A percentile compares a stretch with the other conserved stretches of the same genome.
phyloP scores from a whole-genome alignment of 345 rosid genomes.

The Arabidopsis suecica region DNA sequence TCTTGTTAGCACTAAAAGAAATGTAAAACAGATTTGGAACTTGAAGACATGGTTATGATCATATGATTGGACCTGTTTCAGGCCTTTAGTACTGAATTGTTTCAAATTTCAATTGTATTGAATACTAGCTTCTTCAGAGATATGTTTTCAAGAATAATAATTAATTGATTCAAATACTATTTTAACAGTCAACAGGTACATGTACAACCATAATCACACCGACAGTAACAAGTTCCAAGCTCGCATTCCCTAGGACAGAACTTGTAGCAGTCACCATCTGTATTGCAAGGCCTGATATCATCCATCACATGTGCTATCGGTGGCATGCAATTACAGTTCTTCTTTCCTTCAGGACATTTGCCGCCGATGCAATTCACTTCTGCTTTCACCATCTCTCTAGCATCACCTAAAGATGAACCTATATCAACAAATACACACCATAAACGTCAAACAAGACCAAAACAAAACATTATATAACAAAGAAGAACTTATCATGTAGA shows the following conservation, averaged over 20 bases:
- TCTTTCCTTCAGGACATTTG: slow-evolving; percentile 7
- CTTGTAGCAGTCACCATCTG: neutral
- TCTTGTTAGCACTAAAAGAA: slow-evolving; percentile 37
- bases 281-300: neutral
- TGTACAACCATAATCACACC: slow-evolving; percentile 8
- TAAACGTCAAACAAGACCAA: slow-evolving; percentile 14
- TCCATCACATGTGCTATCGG: neutral
- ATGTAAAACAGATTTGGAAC: slow-evolving; percentile 23
- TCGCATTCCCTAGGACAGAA: slow-evolving; percentile 16
- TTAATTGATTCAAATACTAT: slow-evolving; percentile 2
- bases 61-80: slow-evolving; percentile 15
- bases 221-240: slow-evolving; percentile 7
- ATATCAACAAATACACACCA: slow-evolving; percentile 26
- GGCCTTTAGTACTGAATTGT: neutral
- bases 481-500: neutral
- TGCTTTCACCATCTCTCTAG: slow-evolving; percentile 27
- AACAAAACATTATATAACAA: neutral
- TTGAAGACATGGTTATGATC: neutral
- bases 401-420: slow-evolving; percentile 22
- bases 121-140: slow-evolving; percentile 12
- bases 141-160: neutral
- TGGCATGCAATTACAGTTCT: slow-evolving; percentile 2
- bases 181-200: neutral
- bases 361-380: slow-evolving; percentile 12
- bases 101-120: slow-evolving; percentile 24